Evolutionary conservation across 2,329 filamentous ascomycete genomes (phyloP), one percentile per base, ranked within the genome.

Genomic region (Colletotrichum camelliae): DNA sequence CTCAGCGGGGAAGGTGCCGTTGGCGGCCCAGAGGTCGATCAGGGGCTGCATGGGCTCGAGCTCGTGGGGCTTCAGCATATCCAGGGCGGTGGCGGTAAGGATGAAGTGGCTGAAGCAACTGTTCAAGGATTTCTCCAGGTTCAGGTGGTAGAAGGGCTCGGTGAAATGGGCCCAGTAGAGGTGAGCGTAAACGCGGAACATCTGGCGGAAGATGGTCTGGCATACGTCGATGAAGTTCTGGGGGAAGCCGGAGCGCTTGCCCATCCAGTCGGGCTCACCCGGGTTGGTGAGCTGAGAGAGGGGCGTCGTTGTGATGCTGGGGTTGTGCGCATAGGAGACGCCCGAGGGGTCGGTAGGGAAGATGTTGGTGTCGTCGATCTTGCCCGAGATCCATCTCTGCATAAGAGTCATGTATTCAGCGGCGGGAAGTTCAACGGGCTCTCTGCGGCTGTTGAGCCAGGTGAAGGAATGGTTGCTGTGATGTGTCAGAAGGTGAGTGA

Each of bases 131-230:
- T 96, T 94, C 84, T 94, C 93, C 12, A 94, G 87, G 86, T 94
- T 95, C 78, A 96, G 89, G 84, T 96, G 93, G 86, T 95, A 96
- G 85, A 96, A 95, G 7, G 94, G 94, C 79, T 95, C 94, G 76
- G 93, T 88, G 85, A 95, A 99, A 85, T 99, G 97, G 73, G 96
- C 95, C 91, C 98, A 98, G 89, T 99, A 99, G 77, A 99, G 92
- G 85, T 99, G 97, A 64, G 97, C 94, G 83, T 99, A 99, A 80
- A 98, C 96, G 75, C 97, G 94, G 89, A 99, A 98, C 94, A 99
- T 98, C 86, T 98, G 97, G 81, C 96, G 94, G 88, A 98, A 96
- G 81, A 98, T 97, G 79, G 94, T 94, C 88, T 97, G 96, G 88
- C 96, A 97, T 80, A 98, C 96, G 77, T 94, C 92, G 80, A 96